A percentile compares a stretch with the other conserved stretches of the same genome.
Conservation (phyloP, 371 early-diverging fungal genomes). For the Mucor piriformis region DNA sequence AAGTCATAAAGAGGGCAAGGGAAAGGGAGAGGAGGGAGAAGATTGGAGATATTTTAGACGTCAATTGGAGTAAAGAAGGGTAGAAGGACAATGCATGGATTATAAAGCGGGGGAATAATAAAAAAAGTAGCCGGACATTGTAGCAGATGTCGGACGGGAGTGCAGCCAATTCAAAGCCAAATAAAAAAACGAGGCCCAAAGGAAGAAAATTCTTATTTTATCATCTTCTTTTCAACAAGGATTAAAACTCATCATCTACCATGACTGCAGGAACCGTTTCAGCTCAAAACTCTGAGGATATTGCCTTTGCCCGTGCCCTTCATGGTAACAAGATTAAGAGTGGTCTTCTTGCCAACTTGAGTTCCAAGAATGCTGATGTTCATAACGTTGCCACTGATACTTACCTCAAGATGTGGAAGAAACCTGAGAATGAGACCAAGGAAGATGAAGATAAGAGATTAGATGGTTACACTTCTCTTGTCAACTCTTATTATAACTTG, state of each 20-base stretch:
- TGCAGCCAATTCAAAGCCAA: constrained; percentile 8
- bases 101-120: not conserved
- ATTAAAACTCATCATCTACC: not conserved
- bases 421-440: constrained; percentile 48
- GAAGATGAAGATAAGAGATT: constrained; percentile 58
- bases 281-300: constrained; percentile 48
- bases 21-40: not conserved
- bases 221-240: not conserved
- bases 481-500: constrained; percentile 83
- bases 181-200: not conserved
- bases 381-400: constrained; percentile 58
- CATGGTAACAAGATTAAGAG: constrained; percentile 52
- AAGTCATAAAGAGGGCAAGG: not conserved
- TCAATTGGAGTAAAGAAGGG: not conserved
- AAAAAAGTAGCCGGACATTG: constrained; percentile 11
- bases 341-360: constrained; percentile 54
- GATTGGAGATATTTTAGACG: not conserved
- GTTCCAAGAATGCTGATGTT: constrained; percentile 59
- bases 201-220: not conserved
- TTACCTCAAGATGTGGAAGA: constrained; percentile 68
- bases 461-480: constrained; percentile 68
- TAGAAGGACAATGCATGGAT: too few species aligned
- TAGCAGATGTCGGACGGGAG: constrained; percentile 21
- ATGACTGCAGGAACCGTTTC: constrained; percentile 36
- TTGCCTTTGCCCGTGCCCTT: constrained; percentile 56